Base-by-base conservation (phyloP, 495 filamentous ascomycete species). In the Aspergillus ellipticus region DNA sequence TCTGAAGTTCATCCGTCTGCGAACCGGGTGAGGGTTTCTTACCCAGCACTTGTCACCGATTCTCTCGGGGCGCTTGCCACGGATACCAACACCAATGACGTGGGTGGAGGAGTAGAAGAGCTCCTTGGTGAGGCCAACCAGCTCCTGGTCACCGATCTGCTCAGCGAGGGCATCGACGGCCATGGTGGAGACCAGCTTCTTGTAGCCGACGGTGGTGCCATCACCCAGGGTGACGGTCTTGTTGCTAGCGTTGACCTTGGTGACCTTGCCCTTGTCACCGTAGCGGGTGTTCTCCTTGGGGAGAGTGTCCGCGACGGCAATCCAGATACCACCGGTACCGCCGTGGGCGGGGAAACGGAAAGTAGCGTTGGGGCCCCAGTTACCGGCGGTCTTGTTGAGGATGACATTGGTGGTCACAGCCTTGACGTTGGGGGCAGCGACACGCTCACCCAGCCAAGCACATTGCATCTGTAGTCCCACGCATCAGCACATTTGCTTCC, bases 11-110 rank as follows among this genome's bases (percentile, higher is more conserved):
- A 6, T 47, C 37, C 41, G 2, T 15, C 5, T 22, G 17, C 17
- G 26, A 31, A 8, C 11, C 1, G 15, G 29, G 15, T 6, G 13
- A 17, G 26, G 42, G 4, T 15, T 19, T 62, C 83, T 72, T 80
- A 89, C 85, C 89, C 94, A 99, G 86, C 94, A 99, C 81, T 99
- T 99, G 79, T 99, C 94, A 48, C 94, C 94, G 61, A 99, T 99
- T 58, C 90, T 85, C 71, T 96, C 89, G n/a, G 94, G 94, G 54
- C 94, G 90, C 59, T 79, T 78, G 61, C 94, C 94, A 68, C 94
- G 90, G 68, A 99, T 79, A 74, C 94, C 94, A 57, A 99, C 88
- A 70, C 94, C 94, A 60, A 99, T 88, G 63, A 99, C 92, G 77
- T 99, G 94, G 54, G 94, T 99, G 55, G 89, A 89, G 43, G 92